Conservation (phyloP, 495 filamentous ascomycete species). For the Schizothecium vesticola region DNA sequence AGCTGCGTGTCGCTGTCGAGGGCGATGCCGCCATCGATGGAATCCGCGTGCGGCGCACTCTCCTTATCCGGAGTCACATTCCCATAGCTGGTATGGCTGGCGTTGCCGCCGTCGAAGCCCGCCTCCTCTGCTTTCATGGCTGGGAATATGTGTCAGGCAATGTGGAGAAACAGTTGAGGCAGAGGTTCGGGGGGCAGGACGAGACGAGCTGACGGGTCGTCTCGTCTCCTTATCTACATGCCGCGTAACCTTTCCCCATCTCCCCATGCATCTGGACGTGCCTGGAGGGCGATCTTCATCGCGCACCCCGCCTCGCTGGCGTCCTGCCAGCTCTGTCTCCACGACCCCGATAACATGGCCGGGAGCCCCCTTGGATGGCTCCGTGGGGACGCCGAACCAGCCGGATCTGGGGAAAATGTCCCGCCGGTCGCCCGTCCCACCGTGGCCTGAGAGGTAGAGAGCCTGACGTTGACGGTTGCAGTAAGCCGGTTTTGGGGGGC, state of each 20-base stretch:
- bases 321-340: neutral
- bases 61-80: slow-evolving; percentile 9
- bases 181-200: neutral
- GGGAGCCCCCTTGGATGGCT: neutral
- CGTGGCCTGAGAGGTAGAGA: neutral
- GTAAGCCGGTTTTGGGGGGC: neutral
- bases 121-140: slow-evolving; percentile 7
- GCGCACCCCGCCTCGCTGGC: neutral
- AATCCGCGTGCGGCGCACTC: neutral
- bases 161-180: neutral
- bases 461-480: neutral
- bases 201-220: neutral
- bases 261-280: neutral
- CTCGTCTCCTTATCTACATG: neutral
- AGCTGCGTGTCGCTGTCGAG: slow-evolving; percentile 31
- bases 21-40: slow-evolving; percentile 21
- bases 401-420: neutral
- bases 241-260: neutral
- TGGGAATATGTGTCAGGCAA: neutral
- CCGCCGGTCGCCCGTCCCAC: neutral
- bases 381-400: neutral
- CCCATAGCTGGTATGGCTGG: neutral
- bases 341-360: neutral
- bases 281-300: neutral
- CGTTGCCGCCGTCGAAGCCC: neutral